Evolutionary conservation across 768 basidiomycete species (phyloP), one percentile per base, ranked within the genome.

Genomic region (Cystofilobasidium bisporidii): DNA sequence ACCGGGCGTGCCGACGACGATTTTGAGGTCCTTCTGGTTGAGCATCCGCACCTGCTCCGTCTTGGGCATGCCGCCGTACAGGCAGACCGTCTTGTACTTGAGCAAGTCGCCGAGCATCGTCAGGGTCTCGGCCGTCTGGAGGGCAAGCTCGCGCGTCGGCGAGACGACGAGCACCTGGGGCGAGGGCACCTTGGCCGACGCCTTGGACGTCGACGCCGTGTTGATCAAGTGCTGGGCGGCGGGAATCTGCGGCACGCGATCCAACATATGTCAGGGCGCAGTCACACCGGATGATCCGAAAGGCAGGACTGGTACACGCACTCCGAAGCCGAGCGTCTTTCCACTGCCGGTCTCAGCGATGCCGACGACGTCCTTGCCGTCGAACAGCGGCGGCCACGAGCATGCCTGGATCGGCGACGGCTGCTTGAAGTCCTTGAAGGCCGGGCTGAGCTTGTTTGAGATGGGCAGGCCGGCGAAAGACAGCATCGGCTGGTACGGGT

Each of bases 321-420:
- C 84, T 47, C 91, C 93, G 74, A 99, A 99, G 1, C 91, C 89
- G 20, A 97, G 82, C 0, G 96, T 99, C 80, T 99, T 99, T 18
- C 96, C 96, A 26, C 70, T 72, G 72, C 94, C 94, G 2, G 94
- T 98, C 80, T 98, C 93, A 10, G 94, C 93, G 69, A 98, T 90
- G 59, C 94, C 94, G 36, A 98, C 86, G 0, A 94, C 89, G 75
- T 98, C 79, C 38, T 76, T 71, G 0, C 88, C 88, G 28, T 82
- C 80, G 30, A 98, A 79, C 9, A 89, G 85, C 40, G 88, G 85
- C 2, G 93, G 91, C 93, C 93, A 98, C 17, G 92, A 84, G 72
- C 90, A 94, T 9, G 91, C 87, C 75, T 99, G 96, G 63, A 99
- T 91, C 0, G 96, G 93, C 0, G 93, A 94, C 6, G 96, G 94